Base-by-base conservation (phyloP, 2,329 filamentous ascomycete species). In the Trichoderma endophyticum region DNA sequence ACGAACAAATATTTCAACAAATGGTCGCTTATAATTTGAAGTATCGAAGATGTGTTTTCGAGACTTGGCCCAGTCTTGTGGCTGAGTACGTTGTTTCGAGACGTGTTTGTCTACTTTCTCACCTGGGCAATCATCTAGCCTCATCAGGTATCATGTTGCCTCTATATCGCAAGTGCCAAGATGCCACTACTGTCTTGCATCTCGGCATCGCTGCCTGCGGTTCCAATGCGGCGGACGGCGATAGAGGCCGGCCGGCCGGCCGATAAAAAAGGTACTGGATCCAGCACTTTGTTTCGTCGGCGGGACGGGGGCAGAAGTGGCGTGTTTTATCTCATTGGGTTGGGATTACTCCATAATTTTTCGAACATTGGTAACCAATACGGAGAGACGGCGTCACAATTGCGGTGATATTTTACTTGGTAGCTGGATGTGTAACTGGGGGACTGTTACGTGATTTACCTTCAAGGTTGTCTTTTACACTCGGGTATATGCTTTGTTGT, bases 1-100 rank as follows among this genome's bases (percentile, higher is more conserved):
- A 64, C 32, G 36, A 57, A 48, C 68, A 64, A 63, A 64, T 70
- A 64, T 64, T 56, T 70, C 57, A 62, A 61, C 54, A 24, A 32
- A 15, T 51, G 24, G 11, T 59, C 6, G 34, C 28, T 30, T 43
- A 60, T 36, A 28, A 51, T 51, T 21, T 24, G 12, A 69, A 61
- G 24, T 26, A 51, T 61, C 54, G 26, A 59, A 8, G 64, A 59
- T 32, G 24, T 51, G 7, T 36, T 32, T 26, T 34, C 26, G 11
- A 28, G n/a, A 7, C 6, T 39, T 11, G 21, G 14, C 30, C 5
- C 1, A 24, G 26, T 59, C 21, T 3, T 15, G 57, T 15, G n/a
- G n/a, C 18, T 15, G 59, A 36, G n/a, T 21, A 36, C 32, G 12
- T 43, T 43, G 60, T n/a, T 28, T 43, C 21, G 3, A 18, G 34